Evolutionary conservation across 177 flowering plant species (phyloP), one percentile per base, ranked within the genome.

Genomic region (Tripterygium wilfordii): DNA sequence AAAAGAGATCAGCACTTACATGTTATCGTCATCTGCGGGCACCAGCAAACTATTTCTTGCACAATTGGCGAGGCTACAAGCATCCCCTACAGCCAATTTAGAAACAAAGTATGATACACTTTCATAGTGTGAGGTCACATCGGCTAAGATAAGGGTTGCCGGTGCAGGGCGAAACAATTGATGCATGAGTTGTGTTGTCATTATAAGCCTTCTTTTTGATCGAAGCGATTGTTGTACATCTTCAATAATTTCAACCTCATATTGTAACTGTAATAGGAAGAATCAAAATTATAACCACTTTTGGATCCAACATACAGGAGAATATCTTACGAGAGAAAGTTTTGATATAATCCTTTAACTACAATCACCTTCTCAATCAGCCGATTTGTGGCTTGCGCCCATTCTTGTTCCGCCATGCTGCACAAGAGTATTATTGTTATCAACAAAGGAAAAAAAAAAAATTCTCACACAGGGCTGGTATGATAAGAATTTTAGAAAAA

Each of bases 111-210:
- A 82, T 27, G 55, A 40, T 53, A 73, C 66, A 48, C 52, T 48
- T 38, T 74, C 82, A 64, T 62, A 70, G 45, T 48, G 42, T 45
- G 63, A 60, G 18, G 51, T 43, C 21, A 77, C 85, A 54, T 82
- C 77, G 10, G 59, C 71, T n/a, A 65, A 71, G 28, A 85, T 62
- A 51, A 82, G 46, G 45, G 68, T 53, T 50, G 72, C 45, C 12
- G 81, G 72, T 36, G 77, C 33, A 56, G 96, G 74, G 1, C 58
- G 49, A 57, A 88, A 52, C 29, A 88, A 45, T 35, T 77, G 88
- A 60, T 88, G 94, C 79, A 81, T 66, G 38, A 83, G 75, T 60
- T 81, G 80, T 43, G 96, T 79, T 3, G 85, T 74, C 62, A 71
- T 62, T 19, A 69, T 48, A 56, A 88, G 79, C 67, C 96, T 79